phyloP scores from a whole-genome alignment of 192 early-diverging fungal species.

The Thoreauomyces humboldtii region DNA sequence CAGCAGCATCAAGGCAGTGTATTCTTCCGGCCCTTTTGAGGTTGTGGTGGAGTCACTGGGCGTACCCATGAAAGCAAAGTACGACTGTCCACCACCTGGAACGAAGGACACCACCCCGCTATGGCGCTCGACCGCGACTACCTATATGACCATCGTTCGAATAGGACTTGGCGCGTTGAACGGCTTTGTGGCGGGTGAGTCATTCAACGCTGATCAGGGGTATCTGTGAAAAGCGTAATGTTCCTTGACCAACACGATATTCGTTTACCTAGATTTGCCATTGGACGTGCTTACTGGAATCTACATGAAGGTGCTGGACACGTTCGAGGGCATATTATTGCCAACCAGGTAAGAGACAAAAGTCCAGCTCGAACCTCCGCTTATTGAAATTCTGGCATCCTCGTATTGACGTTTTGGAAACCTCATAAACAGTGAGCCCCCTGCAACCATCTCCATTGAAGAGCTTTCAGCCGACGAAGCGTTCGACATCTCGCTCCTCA shows the following conservation, averaged over 20 bases:
- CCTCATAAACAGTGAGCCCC: slow-evolving; percentile 42
- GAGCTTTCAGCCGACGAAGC: slow-evolving; percentile 64
- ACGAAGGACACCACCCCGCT: slow-evolving; percentile 67
- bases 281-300: slow-evolving; percentile 49
- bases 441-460: slow-evolving; percentile 52
- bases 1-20: slow-evolving; percentile 48
- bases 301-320: slow-evolving; percentile 55
- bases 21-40: slow-evolving; percentile 37
- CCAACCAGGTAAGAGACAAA: slow-evolving; percentile 49
- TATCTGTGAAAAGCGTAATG: no score
- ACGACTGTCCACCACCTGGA: slow-evolving; percentile 71
- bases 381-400: background rate
- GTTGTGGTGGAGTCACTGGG: slow-evolving; percentile 51
- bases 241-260: slow-evolving; percentile 11
- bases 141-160: slow-evolving; percentile 56
- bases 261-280: slow-evolving; percentile 55
- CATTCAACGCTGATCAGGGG: no score
- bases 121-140: slow-evolving; percentile 68
- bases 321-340: slow-evolving; percentile 59
- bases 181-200: slow-evolving; percentile 17
- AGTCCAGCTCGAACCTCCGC: background rate
- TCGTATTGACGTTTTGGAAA: background rate
- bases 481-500: slow-evolving; percentile 71
- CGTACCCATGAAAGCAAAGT: slow-evolving; percentile 70
- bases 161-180: slow-evolving; percentile 38